These are phyloP conservation scores for Eruca vesicaria DNA, from an alignment of 441 rosid species.

Conservation along the genomic window DNA sequence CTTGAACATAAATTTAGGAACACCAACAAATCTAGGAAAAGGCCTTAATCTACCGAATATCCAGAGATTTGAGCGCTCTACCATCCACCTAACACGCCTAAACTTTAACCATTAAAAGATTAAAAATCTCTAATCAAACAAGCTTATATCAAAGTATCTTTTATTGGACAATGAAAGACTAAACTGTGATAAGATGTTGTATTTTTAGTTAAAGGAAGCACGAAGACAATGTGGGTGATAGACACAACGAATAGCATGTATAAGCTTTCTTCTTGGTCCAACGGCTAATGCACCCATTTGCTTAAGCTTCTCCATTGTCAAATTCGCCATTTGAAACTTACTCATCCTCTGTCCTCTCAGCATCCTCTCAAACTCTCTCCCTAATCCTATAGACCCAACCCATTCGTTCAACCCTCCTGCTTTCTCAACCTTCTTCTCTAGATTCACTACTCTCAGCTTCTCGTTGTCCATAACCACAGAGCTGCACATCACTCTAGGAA, in stretches of 20 bases:
- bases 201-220: constrained; percentile 5
- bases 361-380: constrained; percentile 63
- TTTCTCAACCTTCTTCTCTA: constrained; percentile 71
- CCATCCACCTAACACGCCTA: not conserved
- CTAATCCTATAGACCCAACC: constrained; percentile 76
- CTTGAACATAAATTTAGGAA: not conserved
- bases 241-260: constrained; percentile 84
- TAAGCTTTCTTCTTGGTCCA: constrained; percentile 94
- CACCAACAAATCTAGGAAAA: not conserved
- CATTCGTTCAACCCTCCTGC: constrained; percentile 83
- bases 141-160: not conserved
- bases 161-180: not conserved
- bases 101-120: not conserved
- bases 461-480: constrained; percentile 43
- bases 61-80: not conserved
- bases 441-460: constrained; percentile 64
- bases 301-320: constrained; percentile 92
- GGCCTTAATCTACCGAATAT: not conserved
- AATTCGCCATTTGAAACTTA: constrained; percentile 73
- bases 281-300: constrained; percentile 94
- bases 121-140: not conserved
- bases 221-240: constrained; percentile 63
- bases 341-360: constrained; percentile 53
- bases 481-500: constrained; percentile 38
- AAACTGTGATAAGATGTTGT: not conserved